Base-by-base conservation (phyloP, 202 grass and related monocot genomes). In the Alloteropsis angusta region DNA sequence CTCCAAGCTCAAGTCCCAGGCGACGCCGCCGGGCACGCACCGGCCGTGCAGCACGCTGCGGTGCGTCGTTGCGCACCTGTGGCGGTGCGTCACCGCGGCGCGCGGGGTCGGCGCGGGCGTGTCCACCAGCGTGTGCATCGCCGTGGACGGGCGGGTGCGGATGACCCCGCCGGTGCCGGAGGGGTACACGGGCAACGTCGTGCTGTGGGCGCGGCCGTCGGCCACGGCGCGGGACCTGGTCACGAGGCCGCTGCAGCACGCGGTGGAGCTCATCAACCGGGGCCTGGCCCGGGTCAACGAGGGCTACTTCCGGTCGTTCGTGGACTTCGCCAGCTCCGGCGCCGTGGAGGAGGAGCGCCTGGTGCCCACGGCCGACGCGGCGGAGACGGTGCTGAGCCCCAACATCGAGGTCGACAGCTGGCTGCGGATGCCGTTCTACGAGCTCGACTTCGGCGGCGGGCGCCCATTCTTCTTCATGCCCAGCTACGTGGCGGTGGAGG, bases 41-140 rank as follows among this genome's bases (percentile, higher is more conserved):
- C 42, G 65, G 42, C 65, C 65, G 14, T 30, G 37, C 66, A 69
- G 65, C 65, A 22, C 36, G 62, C 36, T 65, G 18, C 62, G 36
- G 62, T 65, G 62, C 62, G n/a, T 65, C 4, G 62, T 65, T 18
- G 62, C 62, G 62, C 62, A 65, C 62, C 62, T 65, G 62, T 65
- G 62, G 64, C 64, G 64, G 21, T 65, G 64, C 39, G 23, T 67
- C 3, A 67, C 64, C 19, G 38, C 23, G 38, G 64, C 64, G 19
- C 64, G 64, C 39, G 64, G 12, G 64, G 38, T 67, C 4, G 37
- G n/a, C 19, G 6, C 19, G 11, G 39, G 42, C 39, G 64, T 22
- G 64, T 19, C 64, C 64, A 44, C 64, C 64, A 67, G 64, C 64
- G 64, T 44, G 38, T 14, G 39, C 64, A 67, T 67, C 39, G 64